Base-by-base conservation (phyloP, 805 yeast genomes). In the Pichia phayaonensis region DNA sequence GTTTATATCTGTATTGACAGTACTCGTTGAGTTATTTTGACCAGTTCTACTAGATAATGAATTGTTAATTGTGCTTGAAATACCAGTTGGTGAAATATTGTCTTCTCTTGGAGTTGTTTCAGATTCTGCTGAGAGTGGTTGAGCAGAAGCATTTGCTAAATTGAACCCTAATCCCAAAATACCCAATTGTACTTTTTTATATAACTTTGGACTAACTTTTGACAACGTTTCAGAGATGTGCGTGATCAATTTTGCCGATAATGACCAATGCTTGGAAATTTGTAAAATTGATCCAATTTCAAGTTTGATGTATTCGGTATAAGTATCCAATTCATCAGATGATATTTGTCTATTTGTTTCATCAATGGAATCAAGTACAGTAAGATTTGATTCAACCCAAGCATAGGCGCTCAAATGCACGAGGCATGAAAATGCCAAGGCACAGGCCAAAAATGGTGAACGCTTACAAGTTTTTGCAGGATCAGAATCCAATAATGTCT, bases 321-420 rank as follows among this genome's bases (percentile, higher is more conserved):
- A 74, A 8, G 70, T 66, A 16, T 67, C 70, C 44, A 76, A 59
- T 50, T 77, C 80, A 12, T 64, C 68, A n/a, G 60, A 46, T 2
- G 59, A 39, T 16, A 58, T 45, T 23, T 51, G 51, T 31, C 39
- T 40, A 26, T 41, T 26, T 20, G 26, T 41, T 24, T 46, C 47
- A 6, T 50, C 42, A 18, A 52, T 43, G 3, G 54, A 56, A 15
- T 52, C 55, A 16, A 58, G 41, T 8, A 57, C 48, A 8, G 49
- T 46, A 20, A 67, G 49, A 41, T 70, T 64, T 13, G 74, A 71
- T 23, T 76, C 75, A 5, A 73, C 71, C 82, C 82, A 77, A 2
- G 77, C 65, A 55, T 73, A 77, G 0, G 81, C 77, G 49, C 79
- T 76, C 13, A 76, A 57, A 60, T 77, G 81, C 16, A 77, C 79